A percentile compares a stretch with the other conserved stretches of the same genome.
phyloP scores from a whole-genome alignment of 192 early-diverging fungal genomes.

The Podila epicladia region DNA sequence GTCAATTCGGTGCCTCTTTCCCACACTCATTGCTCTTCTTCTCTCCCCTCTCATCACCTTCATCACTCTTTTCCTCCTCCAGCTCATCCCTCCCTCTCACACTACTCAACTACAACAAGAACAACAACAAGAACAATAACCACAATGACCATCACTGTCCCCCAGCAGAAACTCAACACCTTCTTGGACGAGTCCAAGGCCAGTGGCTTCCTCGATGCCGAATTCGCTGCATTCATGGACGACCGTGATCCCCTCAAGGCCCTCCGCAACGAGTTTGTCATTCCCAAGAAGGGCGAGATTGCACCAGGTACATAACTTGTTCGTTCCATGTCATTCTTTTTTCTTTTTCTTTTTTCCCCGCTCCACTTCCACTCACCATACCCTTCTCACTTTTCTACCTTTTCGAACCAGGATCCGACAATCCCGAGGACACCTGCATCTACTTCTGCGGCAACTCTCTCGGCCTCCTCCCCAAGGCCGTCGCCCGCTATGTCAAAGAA shows the following conservation, averaged over 20 bases:
- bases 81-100: background rate
- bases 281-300: constrained; percentile 67
- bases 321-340: background rate
- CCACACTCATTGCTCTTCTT: constrained; percentile 5
- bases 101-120: background rate
- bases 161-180: constrained; percentile 32
- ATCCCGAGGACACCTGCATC: constrained; percentile 56
- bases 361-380: background rate
- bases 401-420: constrained; percentile 9
- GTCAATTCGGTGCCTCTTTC: background rate
- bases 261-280: constrained; percentile 76
- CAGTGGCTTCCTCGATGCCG: constrained; percentile 18
- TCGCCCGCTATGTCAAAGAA: constrained; percentile 75
- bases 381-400: no score
- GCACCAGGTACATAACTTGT: constrained; percentile 19
- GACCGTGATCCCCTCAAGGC: constrained; percentile 62
- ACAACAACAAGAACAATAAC: background rate
- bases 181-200: constrained; percentile 29
- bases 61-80: background rate
- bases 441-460: constrained; percentile 98
- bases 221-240: constrained; percentile 72
- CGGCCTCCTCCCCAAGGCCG: constrained; percentile 82
- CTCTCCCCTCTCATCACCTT: background rate
- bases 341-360: background rate
- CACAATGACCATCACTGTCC: constrained; percentile 11